phyloP scores from a whole-genome alignment of 2,329 filamentous ascomycete genomes.

The Hymenotorrendiella dingleyae region DNA sequence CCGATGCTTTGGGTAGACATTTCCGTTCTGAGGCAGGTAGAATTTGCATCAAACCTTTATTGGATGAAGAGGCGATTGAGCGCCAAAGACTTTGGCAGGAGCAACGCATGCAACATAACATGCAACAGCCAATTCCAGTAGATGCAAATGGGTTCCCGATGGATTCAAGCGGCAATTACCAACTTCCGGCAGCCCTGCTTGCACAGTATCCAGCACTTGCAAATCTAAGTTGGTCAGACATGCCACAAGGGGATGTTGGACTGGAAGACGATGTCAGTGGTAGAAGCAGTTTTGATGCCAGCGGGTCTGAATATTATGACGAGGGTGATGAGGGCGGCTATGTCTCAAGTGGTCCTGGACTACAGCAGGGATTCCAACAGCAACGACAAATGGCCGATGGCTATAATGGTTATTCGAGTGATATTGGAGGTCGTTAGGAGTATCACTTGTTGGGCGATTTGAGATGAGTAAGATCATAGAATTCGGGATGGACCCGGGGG shows the following conservation, averaged over 20 bases:
- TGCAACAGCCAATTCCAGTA: conserved; percentile 54
- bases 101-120: conserved; percentile 63
- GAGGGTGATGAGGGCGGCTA: conserved; percentile 67
- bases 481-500: too few relatives aligned
- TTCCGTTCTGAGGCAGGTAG: conserved; percentile 94
- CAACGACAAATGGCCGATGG: conserved; percentile 26
- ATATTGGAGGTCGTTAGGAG: conserved; percentile 26
- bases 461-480: too few relatives aligned
- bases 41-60: conserved; percentile 92
- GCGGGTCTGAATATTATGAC: conserved; percentile 62
- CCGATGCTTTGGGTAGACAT: conserved; percentile 88
- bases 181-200: conserved; percentile 79
- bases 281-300: conserved; percentile 75
- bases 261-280: conserved; percentile 73
- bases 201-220: conserved; percentile 93
- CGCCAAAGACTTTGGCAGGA: conserved; percentile 70
- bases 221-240: conserved; percentile 76
- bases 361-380: conserved; percentile 25
- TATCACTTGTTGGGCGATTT: neutral
- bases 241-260: conserved; percentile 56
- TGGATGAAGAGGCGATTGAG: conserved; percentile 88
- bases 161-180: conserved; percentile 52
- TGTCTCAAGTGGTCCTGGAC: conserved; percentile 40
- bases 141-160: conserved; percentile 55
- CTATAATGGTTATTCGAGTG: conserved; percentile 30